Evolutionary conservation across 192 early-diverging fungal species (phyloP).

Genomic region (Coemansia sp.): DNA sequence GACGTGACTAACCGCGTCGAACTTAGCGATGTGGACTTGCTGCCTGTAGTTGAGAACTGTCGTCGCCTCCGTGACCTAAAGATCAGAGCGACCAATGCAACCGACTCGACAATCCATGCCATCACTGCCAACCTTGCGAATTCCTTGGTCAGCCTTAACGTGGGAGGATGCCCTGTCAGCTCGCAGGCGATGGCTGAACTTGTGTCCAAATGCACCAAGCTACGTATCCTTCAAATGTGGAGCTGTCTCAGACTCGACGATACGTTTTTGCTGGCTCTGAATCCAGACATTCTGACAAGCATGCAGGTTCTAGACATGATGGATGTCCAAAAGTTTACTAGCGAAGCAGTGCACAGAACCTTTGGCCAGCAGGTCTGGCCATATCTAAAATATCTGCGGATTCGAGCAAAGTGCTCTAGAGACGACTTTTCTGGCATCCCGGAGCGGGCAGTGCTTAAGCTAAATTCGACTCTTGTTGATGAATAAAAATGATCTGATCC

Average conservation of each 20-base stretch:
- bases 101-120: constrained; percentile 39
- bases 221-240: constrained; percentile 47
- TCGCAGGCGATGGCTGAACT: constrained; percentile 49
- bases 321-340: constrained; percentile 52
- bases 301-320: constrained; percentile 53
- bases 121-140: constrained; percentile 36
- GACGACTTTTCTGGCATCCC: constrained; percentile 49
- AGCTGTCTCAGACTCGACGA: constrained; percentile 49
- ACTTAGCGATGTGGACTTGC: constrained; percentile 44
- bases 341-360: constrained; percentile 31
- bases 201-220: constrained; percentile 28
- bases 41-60: constrained; percentile 46
- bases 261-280: constrained; percentile 41
- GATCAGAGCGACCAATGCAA: constrained; percentile 49
- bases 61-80: constrained; percentile 36
- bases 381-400: constrained; percentile 43
- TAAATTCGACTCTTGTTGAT: constrained; percentile 40
- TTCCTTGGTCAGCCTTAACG: constrained; percentile 40
- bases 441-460: constrained; percentile 37
- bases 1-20: constrained; percentile 53
- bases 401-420: constrained; percentile 33
- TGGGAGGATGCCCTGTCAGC: constrained; percentile 50
- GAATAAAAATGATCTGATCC: constrained; percentile 14
- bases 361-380: constrained; percentile 48
- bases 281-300: constrained; percentile 23